Conservation (phyloP, 2,329 filamentous ascomycete genomes). For the Fusarium nanum region DNA sequence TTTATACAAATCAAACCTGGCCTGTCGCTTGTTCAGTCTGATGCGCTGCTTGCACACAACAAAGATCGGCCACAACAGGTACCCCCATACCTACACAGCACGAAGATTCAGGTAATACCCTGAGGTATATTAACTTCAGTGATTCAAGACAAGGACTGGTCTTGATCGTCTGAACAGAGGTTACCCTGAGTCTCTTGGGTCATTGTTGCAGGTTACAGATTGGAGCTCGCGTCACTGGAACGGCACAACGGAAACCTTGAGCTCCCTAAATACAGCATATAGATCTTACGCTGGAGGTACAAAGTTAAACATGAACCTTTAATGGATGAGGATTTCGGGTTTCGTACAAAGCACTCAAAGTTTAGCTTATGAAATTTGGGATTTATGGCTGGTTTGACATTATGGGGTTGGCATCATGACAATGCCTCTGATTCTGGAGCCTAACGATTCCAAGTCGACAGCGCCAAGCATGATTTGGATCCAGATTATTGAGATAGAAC, state of each 20-base stretch:
- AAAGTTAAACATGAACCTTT: background rate
- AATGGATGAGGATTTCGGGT: background rate
- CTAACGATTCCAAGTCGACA: background rate
- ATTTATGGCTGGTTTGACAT: background rate
- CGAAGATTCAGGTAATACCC: background rate
- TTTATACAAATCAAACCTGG: background rate
- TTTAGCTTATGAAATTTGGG: background rate
- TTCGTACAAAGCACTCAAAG: background rate
- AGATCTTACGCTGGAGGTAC: background rate
- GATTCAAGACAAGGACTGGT: background rate
- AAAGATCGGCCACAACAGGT: background rate
- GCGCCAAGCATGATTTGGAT: background rate
- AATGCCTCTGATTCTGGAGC: background rate
- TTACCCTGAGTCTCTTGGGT: background rate
- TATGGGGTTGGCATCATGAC: background rate
- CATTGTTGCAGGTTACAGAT: background rate
- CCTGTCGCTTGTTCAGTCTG: background rate
- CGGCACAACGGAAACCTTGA: background rate
- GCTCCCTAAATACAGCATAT: background rate
- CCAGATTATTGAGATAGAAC: background rate
- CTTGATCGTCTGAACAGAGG: background rate
- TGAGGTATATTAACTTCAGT: background rate
- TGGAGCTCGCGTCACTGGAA: background rate
- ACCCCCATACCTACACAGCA: background rate
- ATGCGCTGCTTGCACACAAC: background rate